These are phyloP conservation scores for Penicillium frequentans DNA, from an alignment of 2,329 filamentous ascomycete species.

Conservation along the genomic window DNA sequence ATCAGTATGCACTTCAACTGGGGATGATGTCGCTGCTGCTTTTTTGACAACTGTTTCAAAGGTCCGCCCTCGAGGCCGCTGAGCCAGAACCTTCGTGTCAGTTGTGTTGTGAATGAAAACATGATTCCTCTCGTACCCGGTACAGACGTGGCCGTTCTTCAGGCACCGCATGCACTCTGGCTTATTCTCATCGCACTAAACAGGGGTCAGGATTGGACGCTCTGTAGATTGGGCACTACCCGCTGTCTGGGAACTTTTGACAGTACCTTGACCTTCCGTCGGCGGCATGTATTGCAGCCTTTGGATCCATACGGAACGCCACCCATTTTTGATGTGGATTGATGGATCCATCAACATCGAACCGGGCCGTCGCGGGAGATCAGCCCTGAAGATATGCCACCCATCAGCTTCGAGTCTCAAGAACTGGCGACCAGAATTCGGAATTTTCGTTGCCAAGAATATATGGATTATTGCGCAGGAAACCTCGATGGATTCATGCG, in stretches of 20 bases:
- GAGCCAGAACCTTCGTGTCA: slow-evolving; percentile 2
- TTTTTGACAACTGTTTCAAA: not conserved
- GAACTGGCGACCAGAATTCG: not conserved
- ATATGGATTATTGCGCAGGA: no score
- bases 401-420: not conserved
- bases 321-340: slow-evolving; percentile 1
- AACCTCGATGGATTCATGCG: no score
- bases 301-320: slow-evolving; percentile 4
- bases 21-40: not conserved
- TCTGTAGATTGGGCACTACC: not conserved
- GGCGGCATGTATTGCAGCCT: slow-evolving; percentile 22
- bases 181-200: slow-evolving; percentile 24
- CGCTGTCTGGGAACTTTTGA: not conserved
- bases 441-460: no score
- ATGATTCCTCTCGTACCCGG: slow-evolving; percentile 16
- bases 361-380: not conserved
- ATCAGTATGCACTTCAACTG: not conserved
- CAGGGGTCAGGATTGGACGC: slow-evolving; percentile 4
- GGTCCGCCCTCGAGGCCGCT: slow-evolving; percentile 1
- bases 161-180: slow-evolving; percentile 23
- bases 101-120: slow-evolving; percentile 17
- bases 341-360: not conserved
- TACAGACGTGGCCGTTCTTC: slow-evolving; percentile 23
- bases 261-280: slow-evolving; percentile 21
- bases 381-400: not conserved